phyloP scores from a whole-genome alignment of 768 basidiomycete species.

The Erythrobasidium yunnanense region DNA sequence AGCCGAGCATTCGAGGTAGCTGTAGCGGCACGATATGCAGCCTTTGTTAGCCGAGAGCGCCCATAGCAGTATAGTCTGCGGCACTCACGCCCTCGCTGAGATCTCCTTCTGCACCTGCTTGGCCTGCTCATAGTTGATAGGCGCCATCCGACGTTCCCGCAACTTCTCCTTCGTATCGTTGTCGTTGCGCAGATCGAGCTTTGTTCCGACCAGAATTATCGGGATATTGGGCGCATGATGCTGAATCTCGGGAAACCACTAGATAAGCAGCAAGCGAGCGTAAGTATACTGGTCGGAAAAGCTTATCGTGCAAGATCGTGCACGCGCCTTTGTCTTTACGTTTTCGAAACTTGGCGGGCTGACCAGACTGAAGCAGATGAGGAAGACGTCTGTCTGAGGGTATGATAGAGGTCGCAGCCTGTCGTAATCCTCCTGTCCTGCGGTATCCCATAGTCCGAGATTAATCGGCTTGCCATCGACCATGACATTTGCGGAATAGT shows the following conservation, averaged over 20 bases:
- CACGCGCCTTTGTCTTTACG: conserved; percentile 82
- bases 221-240: conserved; percentile 94
- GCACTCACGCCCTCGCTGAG: conserved; percentile 46
- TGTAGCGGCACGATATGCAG: conserved; percentile 3
- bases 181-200: conserved; percentile 94
- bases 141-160: conserved; percentile 89
- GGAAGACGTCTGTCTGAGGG: conserved; percentile 97
- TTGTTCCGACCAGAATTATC: conserved; percentile 88
- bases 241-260: conserved; percentile 96
- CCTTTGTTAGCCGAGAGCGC: neutral
- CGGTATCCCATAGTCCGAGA: conserved; percentile 99
- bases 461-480: conserved; percentile 98
- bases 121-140: conserved; percentile 84
- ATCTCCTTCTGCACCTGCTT: conserved; percentile 86
- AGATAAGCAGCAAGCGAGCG: too few relatives aligned
- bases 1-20: conserved; percentile 85
- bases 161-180: conserved; percentile 82
- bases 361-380: conserved; percentile 97
- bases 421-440: conserved; percentile 98
- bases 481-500: conserved; percentile 84
- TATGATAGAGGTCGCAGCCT: conserved; percentile 94
- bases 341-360: conserved; percentile 98
- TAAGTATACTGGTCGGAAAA: too few relatives aligned
- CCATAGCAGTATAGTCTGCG: neutral
- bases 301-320: neutral